Conservation (phyloP, 306 rosid species). For the Trifolium repens region DNA sequence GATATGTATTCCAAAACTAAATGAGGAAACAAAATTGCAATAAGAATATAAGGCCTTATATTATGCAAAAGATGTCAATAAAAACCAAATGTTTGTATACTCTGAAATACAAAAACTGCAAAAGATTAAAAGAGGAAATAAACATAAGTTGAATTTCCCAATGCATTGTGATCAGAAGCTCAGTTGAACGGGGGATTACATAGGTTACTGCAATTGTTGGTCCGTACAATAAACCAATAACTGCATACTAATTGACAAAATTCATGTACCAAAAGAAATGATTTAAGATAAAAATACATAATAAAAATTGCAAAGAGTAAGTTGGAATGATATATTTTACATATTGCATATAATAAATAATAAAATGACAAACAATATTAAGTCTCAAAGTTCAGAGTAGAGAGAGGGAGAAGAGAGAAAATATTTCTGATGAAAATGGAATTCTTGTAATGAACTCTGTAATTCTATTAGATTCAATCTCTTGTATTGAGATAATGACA, state of each 20-base stretch:
- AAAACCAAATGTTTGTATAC: constrained; percentile 3
- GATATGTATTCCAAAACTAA: constrained; percentile 18
- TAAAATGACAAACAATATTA: background rate
- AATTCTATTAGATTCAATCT: background rate
- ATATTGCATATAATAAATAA: background rate
- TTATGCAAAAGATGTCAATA: constrained; percentile 33
- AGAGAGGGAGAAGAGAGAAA: background rate
- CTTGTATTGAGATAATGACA: background rate
- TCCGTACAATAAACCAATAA: constrained; percentile 4
- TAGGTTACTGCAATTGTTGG: constrained; percentile 1
- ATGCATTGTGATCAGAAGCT: constrained; percentile 28
- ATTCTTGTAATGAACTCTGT: background rate
- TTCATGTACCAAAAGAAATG: background rate
- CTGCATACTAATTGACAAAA: constrained; percentile 15
- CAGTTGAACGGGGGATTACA: constrained; percentile 20
- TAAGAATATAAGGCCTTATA: constrained; percentile 33
- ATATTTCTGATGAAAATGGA: background rate
- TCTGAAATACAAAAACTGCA: background rate
- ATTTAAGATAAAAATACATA: background rate
- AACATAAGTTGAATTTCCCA: constrained; percentile 28
- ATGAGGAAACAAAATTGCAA: constrained; percentile 20
- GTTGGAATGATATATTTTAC: background rate
- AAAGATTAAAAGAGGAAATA: constrained; percentile 5
- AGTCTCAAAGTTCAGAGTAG: background rate
- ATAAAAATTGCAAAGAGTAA: background rate